Conservation (phyloP, 495 filamentous ascomycete species). For the Xylaria palmicola region DNA sequence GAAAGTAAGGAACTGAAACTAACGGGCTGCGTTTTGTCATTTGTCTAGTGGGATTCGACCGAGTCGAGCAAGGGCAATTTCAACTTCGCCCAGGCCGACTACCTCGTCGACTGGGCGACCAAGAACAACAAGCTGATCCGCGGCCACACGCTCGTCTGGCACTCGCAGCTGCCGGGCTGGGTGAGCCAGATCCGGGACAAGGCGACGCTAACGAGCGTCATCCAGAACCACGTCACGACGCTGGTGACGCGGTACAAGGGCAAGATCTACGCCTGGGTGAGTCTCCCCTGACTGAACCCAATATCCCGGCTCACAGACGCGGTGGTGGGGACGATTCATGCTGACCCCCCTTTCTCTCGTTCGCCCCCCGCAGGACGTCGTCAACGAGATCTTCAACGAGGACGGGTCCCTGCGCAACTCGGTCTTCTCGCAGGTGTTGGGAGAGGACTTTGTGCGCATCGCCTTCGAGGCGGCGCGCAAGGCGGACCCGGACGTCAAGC, state of each 20-base stretch:
- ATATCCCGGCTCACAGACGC: too few species aligned
- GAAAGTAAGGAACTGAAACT: not conserved
- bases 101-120: conserved; percentile 60
- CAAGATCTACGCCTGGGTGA: conserved; percentile 59
- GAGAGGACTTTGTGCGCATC: conserved; percentile 57
- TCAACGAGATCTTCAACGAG: conserved; percentile 69
- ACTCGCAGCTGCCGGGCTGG: conserved; percentile 64
- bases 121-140: conserved; percentile 57
- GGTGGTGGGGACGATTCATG: too few species aligned
- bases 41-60: conserved; percentile 54
- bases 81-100: conserved; percentile 53
- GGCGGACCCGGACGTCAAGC: conserved; percentile 57
- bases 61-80: conserved; percentile 48
- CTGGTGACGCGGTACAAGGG: conserved; percentile 60
- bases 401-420: conserved; percentile 54
- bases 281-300: too few species aligned
- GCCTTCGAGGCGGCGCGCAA: conserved; percentile 60
- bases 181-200: conserved; percentile 54
- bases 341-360: too few species aligned
- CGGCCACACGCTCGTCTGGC: conserved; percentile 64
- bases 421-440: conserved; percentile 60
- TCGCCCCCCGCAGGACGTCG: conserved; percentile 54
- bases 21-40: not conserved
- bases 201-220: conserved; percentile 49
- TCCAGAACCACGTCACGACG: conserved; percentile 60